Percentiles rank a stretch among this genome's conserved stretches.
Evolutionary conservation across 108 stramenopile genomes (phyloP).

Genomic region (Cyclotella cryptica): DNA sequence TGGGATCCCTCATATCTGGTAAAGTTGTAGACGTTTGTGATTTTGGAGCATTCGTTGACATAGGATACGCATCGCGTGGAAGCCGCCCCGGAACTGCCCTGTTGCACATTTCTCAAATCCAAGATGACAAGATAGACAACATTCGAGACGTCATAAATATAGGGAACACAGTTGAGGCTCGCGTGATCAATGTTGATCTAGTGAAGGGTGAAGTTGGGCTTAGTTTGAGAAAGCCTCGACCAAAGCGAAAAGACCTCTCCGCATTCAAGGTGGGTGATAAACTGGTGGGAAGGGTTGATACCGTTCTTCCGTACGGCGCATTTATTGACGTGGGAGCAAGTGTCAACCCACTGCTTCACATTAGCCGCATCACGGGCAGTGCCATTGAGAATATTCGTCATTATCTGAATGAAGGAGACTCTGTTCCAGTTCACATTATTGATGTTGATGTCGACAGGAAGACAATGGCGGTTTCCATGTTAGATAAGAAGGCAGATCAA

Average conservation of each 20-base stretch:
- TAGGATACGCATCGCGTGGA: conserved; percentile 45
- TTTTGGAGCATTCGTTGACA: conserved; percentile 53
- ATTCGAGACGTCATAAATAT: conserved; percentile 29
- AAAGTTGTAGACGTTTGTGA: conserved; percentile 42
- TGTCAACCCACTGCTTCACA: conserved; percentile 51
- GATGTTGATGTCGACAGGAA: conserved; percentile 46
- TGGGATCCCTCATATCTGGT: conserved; percentile 42
- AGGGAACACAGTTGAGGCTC: conserved; percentile 41
- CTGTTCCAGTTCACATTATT: conserved; percentile 45
- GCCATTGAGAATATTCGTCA: conserved; percentile 52
- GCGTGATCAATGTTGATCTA: conserved; percentile 40
- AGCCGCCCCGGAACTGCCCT: conserved; percentile 45
- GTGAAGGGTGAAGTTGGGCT: conserved; percentile 47
- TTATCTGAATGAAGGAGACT: conserved; percentile 56
- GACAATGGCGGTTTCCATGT: conserved; percentile 52
- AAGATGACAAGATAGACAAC: conserved; percentile 30
- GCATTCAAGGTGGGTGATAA: conserved; percentile 41
- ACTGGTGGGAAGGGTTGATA: conserved; percentile 37
- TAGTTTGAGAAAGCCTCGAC: conserved; percentile 33
- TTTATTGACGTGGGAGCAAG: conserved; percentile 52
- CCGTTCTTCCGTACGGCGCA: conserved; percentile 42
- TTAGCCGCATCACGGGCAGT: conserved; percentile 45
- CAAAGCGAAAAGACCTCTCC: conserved; percentile 33
- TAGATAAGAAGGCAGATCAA: conserved; percentile 51
- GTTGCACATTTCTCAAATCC: conserved; percentile 56